Conservation (phyloP, 106 monocot species). For the Dendrobium officinale region DNA sequence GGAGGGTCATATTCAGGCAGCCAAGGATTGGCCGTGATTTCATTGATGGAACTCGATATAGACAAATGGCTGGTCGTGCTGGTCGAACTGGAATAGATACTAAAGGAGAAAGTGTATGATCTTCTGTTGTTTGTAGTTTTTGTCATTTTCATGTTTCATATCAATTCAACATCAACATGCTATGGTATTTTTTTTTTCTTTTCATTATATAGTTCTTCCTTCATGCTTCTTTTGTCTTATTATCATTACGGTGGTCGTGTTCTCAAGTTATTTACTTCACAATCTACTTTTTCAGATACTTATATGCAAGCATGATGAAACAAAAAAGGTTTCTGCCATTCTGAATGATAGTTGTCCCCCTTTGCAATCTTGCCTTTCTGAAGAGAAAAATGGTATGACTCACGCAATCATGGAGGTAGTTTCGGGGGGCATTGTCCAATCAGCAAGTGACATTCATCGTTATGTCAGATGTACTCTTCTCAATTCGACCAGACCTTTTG, state of each 20-base stretch:
- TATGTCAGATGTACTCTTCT: slow-evolving; percentile 98
- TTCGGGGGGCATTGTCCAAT: slow-evolving; percentile 96
- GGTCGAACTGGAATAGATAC: slow-evolving; percentile 97
- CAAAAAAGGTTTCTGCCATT: slow-evolving; percentile 54
- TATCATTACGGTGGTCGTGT: neutral
- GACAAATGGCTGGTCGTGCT: slow-evolving; percentile 98
- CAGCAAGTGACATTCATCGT: slow-evolving; percentile 87
- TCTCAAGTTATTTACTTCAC: neutral
- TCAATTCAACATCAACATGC: neutral
- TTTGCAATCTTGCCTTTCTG: slow-evolving; percentile 93
- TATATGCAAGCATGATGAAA: slow-evolving; percentile 76
- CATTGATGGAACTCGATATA: slow-evolving; percentile 96
- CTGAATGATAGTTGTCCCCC: slow-evolving; percentile 85
- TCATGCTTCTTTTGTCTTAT: neutral
- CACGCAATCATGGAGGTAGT: slow-evolving; percentile 99
- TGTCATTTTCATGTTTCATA: neutral
- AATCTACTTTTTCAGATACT: slow-evolving; percentile 48
- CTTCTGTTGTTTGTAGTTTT: slow-evolving; percentile 2
- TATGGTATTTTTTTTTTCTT: neutral
- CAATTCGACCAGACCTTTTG: slow-evolving; percentile 88
- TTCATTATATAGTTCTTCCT: neutral
- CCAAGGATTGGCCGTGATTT: slow-evolving; percentile 96
- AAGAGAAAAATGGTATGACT: slow-evolving; percentile 99
- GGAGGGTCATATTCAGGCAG: slow-evolving; percentile 98
- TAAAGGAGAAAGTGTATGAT: slow-evolving; percentile 91